phyloP scores from a whole-genome alignment of 495 filamentous ascomycete genomes.

The Cercophora newfieldiana region DNA sequence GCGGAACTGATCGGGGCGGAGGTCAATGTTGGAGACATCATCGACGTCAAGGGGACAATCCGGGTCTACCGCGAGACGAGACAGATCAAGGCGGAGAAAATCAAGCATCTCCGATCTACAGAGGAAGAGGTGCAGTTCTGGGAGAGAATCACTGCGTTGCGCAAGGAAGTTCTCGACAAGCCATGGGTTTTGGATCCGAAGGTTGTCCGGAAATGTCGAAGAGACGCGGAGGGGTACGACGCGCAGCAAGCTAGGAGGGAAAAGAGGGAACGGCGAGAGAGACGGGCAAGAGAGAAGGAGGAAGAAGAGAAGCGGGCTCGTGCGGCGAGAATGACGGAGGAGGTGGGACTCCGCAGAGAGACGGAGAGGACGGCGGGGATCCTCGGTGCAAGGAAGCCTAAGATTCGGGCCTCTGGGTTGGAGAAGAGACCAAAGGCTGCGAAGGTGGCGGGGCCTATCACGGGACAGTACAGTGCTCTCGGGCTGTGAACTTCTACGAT shows the following conservation, averaged over 20 bases:
- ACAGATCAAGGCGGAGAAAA: conserved; percentile 71
- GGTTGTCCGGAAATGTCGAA: conserved; percentile 56
- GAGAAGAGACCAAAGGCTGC: conserved; percentile 21
- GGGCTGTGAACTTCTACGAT: conserved; percentile 21
- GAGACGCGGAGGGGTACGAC: conserved; percentile 46
- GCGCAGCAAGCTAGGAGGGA: conserved; percentile 41
- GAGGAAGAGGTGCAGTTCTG: conserved; percentile 78
- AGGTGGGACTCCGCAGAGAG: neutral
- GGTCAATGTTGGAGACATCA: conserved; percentile 65
- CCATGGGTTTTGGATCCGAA: conserved; percentile 66
- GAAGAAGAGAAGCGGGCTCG: neutral
- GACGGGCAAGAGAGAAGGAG: neutral
- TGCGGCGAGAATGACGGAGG: neutral
- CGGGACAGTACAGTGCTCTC: conserved; percentile 32
- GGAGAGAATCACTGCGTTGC: conserved; percentile 64
- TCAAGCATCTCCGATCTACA: conserved; percentile 60
- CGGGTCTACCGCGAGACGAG: conserved; percentile 58
- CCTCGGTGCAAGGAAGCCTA: neutral
- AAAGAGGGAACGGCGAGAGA: conserved; percentile 28
- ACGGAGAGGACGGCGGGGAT: neutral
- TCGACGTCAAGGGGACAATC: conserved; percentile 78
- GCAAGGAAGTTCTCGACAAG: conserved; percentile 59
- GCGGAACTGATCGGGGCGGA: conserved; percentile 22
- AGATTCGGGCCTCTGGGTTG: conserved; percentile 21
- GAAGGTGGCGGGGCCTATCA: conserved; percentile 20